Evolutionary conservation across 2,329 filamentous ascomycete genomes (phyloP), one percentile per base, ranked within the genome.

Genomic region (Bipolaris bicolor): DNA sequence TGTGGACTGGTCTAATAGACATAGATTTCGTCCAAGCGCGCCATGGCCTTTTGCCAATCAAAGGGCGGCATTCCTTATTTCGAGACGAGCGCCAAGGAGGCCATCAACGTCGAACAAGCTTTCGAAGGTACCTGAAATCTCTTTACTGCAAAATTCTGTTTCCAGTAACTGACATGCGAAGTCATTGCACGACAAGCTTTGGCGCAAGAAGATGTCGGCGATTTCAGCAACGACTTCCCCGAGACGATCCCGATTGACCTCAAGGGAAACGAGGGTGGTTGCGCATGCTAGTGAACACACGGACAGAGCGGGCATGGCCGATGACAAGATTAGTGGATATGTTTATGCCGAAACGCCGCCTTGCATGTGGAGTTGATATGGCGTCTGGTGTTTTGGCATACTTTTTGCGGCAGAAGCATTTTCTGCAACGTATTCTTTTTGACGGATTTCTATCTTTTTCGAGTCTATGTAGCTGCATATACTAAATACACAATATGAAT

Each of bases 41-140:
- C 95, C 58, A 93, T 94, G 87, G 93, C 94, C 13, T 99, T 97
- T 78, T 99, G 95, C 79, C 92, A 97, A 78, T 96, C 92, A 55
- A 97, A 98, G 80, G 94, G 94, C 46, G 92, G 92, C 58, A 97
- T 99, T 65, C 95, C 95, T 16, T 99, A 99, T 80, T 99, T 99
- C 73, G 95, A 99, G 86, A 99, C 95, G 16, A 97, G 93, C 79
- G 95, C 95, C 60, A 99, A 99, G 83, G 95, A 99, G 79, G 95
- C 94, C 59, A 90, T 97, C 80, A 99, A 99, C 74, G 95, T 99
- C 41, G 95, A 99, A 79, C 92, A 91, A 74, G 89, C 89, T 44
- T 91, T 91, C 66, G 84, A 87, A 74, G 83, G 84, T 86, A 73
- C 66, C 74, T 43, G 13, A 29, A 7, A 15, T 24, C 15, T 26